Base-by-base conservation (phyloP, 2,329 filamentous ascomycete species). In the Fusarium sp. region DNA sequence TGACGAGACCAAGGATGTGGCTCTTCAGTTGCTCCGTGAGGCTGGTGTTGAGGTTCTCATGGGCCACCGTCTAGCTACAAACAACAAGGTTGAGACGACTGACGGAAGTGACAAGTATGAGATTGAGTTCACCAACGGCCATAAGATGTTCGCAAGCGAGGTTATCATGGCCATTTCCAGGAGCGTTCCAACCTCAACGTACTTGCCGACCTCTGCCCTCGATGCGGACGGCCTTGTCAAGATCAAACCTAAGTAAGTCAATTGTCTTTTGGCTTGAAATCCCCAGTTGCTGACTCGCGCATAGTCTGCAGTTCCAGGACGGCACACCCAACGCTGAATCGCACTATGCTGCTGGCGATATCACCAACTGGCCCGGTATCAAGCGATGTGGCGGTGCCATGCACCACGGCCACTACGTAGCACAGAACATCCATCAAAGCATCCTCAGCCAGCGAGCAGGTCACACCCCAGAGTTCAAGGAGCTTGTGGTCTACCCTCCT, bases 361-460 rank as follows among this genome's bases (percentile, higher is more conserved):
- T 93, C 22, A 88, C 87, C 36, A 83, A 85, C 53, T 95, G 93
- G 93, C 88, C 91, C 0, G 93, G 92, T 47, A 94, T 95, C 83
- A 95, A 94, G 84, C 91, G 93, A 48, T 93, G 91, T 75, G 93
- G 93, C 30, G 89, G 86, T 22, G 93, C 93, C 38, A 93, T 95
- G 87, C 89, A 92, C 77, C 90, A 91, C 85, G 93, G 92, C 41
- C 88, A 91, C 76, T 85, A 87, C 68, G 88, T 88, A 7, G 92
- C 90, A 12, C 81, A 86, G 59, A 95, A 95, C 78, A 87, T 92
- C 60, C 88, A 93, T 81, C 88, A 92, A 81, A 82, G 85, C 30
- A 89, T 93, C 78, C 79, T 89, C 48, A 79, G 81, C 39, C 75
- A 84, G 57, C 73, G 82, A 30, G 79, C 81, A 1, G 81, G 78